A percentile compares a stretch with the other conserved stretches of the same genome.
Evolutionary conservation across 2,329 filamentous ascomycete species (phyloP).

Genomic region (Cytospora schulzeri): DNA sequence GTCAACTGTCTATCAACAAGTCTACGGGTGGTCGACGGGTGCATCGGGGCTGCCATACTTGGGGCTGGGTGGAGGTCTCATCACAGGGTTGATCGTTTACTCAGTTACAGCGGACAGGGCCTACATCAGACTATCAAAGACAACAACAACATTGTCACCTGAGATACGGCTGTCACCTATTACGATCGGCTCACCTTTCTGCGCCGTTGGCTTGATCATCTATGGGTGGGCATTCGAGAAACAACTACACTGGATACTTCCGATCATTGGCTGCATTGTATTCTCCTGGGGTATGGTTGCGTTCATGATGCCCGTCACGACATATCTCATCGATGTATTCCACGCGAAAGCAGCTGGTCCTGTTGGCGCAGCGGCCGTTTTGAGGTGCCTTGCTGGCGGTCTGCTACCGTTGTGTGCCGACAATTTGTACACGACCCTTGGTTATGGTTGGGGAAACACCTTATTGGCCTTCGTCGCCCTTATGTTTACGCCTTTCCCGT

Average conservation of each 20-base stretch:
- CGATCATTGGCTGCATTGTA: constrained; percentile 8
- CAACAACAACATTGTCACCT: not conserved
- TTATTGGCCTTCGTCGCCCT: constrained; percentile 13
- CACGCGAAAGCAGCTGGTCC: constrained; percentile 10
- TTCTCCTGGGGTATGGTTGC: not conserved
- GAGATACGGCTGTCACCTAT: constrained; percentile 9
- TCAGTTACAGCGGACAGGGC: constrained; percentile 35
- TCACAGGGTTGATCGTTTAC: constrained; percentile 35
- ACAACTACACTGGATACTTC: constrained; percentile 9
- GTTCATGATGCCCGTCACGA: constrained; percentile 18
- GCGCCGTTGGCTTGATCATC: not conserved
- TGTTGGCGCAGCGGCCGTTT: constrained; percentile 19
- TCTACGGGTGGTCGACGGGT: constrained; percentile 50
- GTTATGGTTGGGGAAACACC: constrained; percentile 16
- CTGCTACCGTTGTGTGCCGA: constrained; percentile 16
- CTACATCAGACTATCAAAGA: not conserved
- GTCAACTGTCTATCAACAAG: constrained; percentile 55
- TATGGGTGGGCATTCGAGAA: constrained; percentile 13
- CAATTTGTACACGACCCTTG: not conserved
- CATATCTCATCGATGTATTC: constrained; percentile 17
- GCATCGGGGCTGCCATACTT: constrained; percentile 58
- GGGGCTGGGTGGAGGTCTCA: constrained; percentile 57
- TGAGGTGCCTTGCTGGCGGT: constrained; percentile 8
- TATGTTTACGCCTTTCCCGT: constrained; percentile 3
- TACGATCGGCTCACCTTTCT: constrained; percentile 1